Evolutionary conservation across 148 eudicot genomes (phyloP), one percentile per base, ranked within the genome.

Genomic region (Silene latifolia): DNA sequence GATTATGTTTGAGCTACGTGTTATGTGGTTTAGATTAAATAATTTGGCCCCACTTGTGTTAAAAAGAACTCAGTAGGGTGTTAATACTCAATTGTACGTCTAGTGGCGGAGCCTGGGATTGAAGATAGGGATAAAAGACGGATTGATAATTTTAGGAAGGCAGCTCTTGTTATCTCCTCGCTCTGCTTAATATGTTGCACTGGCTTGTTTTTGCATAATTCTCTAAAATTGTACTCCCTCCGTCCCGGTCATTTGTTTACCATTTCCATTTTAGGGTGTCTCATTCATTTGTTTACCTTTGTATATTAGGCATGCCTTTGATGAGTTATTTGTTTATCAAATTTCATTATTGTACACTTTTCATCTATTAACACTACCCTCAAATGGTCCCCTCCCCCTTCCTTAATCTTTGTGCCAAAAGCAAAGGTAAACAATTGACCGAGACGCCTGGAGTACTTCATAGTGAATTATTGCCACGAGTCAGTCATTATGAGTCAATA

Each of bases 1-100:
- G 69, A 32, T 65, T 65, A 35, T 29, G 69, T 65, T 65, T 67
- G 70, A 39, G 47, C 51, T 15, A 17, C 53, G 23, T 67, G 51
- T 42, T 42, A 4, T 42, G 11, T 67, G 47, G 35, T 63, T 10
- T 63, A 27, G 67, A 5, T 12, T 27, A 24, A 11, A 60, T 0
- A 61, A 61, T 21, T 13, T 27, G 35, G 35, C 6, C 44, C 44
- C 6, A 39, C 9, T 35, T 35, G 4, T 35, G 39, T 35, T 35
- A 3, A 4, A 39, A 39, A 39, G 9, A 39, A 39, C 1, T 39
- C 0, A 39, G 9, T 39, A 39, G 44, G 44, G 1, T 6, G 47
- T 27, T 51, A 14, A 51, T 51, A 15, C 44, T 51, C 56, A 13
- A 51, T 51, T 4, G 56, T 2, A 51, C 14, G 56, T 51, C 56